Conservation (phyloP, 2,329 filamentous ascomycete species). For the Chaetomiaceae sp. region DNA sequence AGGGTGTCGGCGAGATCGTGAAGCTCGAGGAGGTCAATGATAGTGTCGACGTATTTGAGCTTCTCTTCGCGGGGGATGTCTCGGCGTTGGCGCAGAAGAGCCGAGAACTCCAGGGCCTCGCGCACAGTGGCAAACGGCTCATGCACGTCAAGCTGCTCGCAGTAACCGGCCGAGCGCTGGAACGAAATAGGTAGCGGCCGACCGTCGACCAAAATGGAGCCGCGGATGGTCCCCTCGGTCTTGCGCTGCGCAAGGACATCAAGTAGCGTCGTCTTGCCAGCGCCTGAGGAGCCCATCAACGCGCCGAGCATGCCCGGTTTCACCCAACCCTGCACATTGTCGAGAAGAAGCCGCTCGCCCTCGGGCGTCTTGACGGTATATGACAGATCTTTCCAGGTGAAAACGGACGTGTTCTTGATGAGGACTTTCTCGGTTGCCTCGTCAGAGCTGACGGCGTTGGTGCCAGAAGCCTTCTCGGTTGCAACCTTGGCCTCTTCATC, state of each 20-base stretch:
- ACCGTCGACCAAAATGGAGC: conserved; percentile 73
- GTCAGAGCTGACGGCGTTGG: background rate
- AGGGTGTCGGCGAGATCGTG: conserved; percentile 46
- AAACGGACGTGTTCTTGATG: conserved; percentile 60
- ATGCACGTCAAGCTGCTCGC: conserved; percentile 78
- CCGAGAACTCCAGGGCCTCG: conserved; percentile 71
- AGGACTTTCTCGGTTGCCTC: conserved; percentile 32
- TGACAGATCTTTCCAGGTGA: conserved; percentile 69
- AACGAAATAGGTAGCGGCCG: conserved; percentile 67
- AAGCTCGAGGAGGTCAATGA: conserved; percentile 61
- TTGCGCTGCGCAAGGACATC: conserved; percentile 78
- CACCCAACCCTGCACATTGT: conserved; percentile 79
- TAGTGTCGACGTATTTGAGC: conserved; percentile 69
- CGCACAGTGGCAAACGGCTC: conserved; percentile 68
- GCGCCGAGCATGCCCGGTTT: conserved; percentile 75
- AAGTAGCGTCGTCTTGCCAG: conserved; percentile 80
- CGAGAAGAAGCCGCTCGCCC: conserved; percentile 64
- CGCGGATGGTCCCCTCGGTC: conserved; percentile 70
- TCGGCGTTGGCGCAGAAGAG: conserved; percentile 66
- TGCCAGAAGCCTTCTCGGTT: conserved; percentile 5
- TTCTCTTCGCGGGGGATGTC: conserved; percentile 63
- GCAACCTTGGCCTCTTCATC: conserved; percentile 48
- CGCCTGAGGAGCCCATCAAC: conserved; percentile 76
- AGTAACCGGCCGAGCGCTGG: conserved; percentile 75
- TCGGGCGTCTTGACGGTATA: conserved; percentile 62